These are phyloP conservation scores for Selenicereus undatus DNA, from an alignment of 148 eudicot species.

Conservation along the genomic window DNA sequence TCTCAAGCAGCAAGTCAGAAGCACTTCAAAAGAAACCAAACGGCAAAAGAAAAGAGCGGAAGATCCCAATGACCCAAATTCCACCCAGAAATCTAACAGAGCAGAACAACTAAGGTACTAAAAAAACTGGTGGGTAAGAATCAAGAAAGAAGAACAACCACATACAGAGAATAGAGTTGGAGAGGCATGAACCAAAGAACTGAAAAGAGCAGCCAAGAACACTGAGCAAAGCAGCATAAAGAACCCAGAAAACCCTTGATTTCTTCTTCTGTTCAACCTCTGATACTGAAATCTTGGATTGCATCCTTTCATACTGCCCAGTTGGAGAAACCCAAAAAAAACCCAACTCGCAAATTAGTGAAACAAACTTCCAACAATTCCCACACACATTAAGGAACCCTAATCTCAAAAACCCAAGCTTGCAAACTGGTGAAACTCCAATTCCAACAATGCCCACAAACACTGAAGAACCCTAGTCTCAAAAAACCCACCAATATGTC, in stretches of 20 bases:
- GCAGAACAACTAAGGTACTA: background rate
- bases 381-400: slow-evolving; percentile 15
- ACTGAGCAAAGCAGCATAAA: slow-evolving; percentile 45
- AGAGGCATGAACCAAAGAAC: slow-evolving; percentile 50
- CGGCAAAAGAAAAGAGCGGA: background rate
- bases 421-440: background rate
- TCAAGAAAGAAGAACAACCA: background rate
- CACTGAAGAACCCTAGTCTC: slow-evolving; percentile 7
- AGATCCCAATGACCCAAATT: background rate
- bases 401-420: slow-evolving; percentile 13
- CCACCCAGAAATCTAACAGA: slow-evolving; percentile 2
- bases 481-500: slow-evolving; percentile 4
- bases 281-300: background rate
- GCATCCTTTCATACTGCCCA: slow-evolving; percentile 23
- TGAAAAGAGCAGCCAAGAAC: slow-evolving; percentile 34
- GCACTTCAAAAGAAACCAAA: background rate
- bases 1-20: slow-evolving; percentile 14
- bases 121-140: background rate
- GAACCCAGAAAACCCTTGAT: slow-evolving; percentile 19
- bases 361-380: background rate
- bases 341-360: background rate
- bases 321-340: slow-evolving; percentile 14
- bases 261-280: background rate
- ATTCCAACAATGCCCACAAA: slow-evolving; percentile 7
- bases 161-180: slow-evolving; percentile 59